These are phyloP conservation scores for Botrytis deweyae DNA, from an alignment of 2,329 filamentous ascomycete species.

Conservation along the genomic window DNA sequence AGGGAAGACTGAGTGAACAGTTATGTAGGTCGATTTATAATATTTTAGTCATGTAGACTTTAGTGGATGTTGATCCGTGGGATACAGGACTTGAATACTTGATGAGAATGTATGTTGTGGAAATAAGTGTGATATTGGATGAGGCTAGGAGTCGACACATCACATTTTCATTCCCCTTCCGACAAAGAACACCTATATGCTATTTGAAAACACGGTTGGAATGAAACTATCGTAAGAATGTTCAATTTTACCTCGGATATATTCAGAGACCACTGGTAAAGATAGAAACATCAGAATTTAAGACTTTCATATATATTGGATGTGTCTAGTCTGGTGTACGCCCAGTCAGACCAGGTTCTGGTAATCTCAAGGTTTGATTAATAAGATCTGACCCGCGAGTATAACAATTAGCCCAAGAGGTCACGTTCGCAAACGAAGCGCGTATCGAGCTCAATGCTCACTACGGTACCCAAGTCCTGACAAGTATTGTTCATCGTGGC, in stretches of 20 bases:
- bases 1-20: accelerated
- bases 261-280: neutral
- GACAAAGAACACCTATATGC: neutral
- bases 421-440: neutral
- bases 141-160: neutral
- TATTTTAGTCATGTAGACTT: neutral
- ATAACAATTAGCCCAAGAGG: neutral
- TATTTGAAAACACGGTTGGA: neutral
- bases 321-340: neutral
- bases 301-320: neutral
- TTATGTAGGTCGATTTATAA: neutral
- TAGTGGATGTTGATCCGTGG: neutral
- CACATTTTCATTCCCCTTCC: accelerated
- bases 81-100: neutral
- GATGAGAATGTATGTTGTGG: accelerated
- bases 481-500: accelerated
- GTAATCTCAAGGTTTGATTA: neutral
- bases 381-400: neutral
- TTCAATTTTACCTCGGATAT: neutral
- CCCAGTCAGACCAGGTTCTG: neutral
- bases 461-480: too few relatives aligned
- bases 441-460: neutral
- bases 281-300: neutral
- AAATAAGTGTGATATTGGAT: neutral
- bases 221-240: accelerated